Conservation (phyloP, 306 rosid genomes). For the Urtica urens region DNA sequence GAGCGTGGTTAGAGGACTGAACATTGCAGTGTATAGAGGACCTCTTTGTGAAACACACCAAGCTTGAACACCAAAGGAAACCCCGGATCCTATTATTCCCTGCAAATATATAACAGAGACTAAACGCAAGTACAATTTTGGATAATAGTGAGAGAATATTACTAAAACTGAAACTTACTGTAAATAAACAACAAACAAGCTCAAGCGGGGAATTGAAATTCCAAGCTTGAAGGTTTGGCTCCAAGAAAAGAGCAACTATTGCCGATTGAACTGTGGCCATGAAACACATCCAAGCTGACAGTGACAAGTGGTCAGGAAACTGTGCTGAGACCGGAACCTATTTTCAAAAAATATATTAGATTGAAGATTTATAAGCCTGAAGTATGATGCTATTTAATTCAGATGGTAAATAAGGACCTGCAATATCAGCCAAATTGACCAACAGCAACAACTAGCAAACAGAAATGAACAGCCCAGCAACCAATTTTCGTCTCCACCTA, state of each 20-base stretch:
- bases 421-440: slow-evolving; percentile 37
- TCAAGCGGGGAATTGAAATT: slow-evolving; percentile 23
- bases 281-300: slow-evolving; percentile 56
- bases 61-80: slow-evolving; percentile 34
- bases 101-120: background rate
- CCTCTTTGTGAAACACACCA: slow-evolving; percentile 50
- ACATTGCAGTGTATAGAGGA: slow-evolving; percentile 40
- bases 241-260: slow-evolving; percentile 14
- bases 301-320: slow-evolving; percentile 35
- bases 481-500: slow-evolving; percentile 15
- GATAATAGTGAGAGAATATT: too few species aligned
- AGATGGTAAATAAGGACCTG: slow-evolving; percentile 1
- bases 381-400: too few species aligned
- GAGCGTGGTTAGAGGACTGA: slow-evolving; percentile 35
- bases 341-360: background rate
- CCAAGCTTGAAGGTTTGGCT: slow-evolving; percentile 31
- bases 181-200: slow-evolving; percentile 8
- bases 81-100: slow-evolving; percentile 44
- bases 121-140: too few species aligned
- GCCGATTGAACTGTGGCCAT: slow-evolving; percentile 32
- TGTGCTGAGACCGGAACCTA: slow-evolving; percentile 41
- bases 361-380: background rate
- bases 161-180: slow-evolving; percentile 10
- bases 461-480: slow-evolving; percentile 37
- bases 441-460: slow-evolving; percentile 22